Conservation (phyloP, 2,329 filamentous ascomycete genomes). For the Hypoxylon sp. region DNA sequence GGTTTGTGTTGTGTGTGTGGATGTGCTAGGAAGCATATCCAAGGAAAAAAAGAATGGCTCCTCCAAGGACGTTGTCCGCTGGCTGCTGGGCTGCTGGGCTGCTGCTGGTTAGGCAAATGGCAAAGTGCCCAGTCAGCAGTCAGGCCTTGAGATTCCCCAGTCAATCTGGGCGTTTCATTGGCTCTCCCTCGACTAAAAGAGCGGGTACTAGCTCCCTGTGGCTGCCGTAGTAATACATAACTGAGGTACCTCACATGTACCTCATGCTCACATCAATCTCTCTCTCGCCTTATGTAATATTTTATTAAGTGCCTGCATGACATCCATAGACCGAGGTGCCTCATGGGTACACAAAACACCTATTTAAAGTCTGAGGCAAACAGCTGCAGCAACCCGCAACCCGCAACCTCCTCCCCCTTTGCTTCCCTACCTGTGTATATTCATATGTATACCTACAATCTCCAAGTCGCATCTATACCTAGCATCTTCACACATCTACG, state of each 20-base stretch:
- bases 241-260: not conserved
- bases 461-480: not conserved
- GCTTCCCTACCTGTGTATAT: not conserved
- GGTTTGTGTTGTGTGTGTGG: conserved; percentile 17
- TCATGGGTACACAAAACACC: not conserved
- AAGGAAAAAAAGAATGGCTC: conserved; percentile 8
- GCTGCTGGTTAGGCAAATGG: conserved; percentile 26
- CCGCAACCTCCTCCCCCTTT: not conserved
- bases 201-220: conserved; percentile 31
- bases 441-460: not conserved
- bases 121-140: conserved; percentile 10
- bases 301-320: not conserved
- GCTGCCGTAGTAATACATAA: conserved; percentile 30
- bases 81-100: not conserved
- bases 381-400: not conserved
- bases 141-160: conserved; percentile 26
- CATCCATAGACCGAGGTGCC: not conserved
- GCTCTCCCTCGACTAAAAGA: conserved; percentile 20
- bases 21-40: conserved; percentile 19
- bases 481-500: not conserved
- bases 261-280: not conserved
- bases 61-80: not conserved
- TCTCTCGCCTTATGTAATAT: conserved; percentile 13
- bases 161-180: conserved; percentile 20
- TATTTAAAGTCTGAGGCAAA: not conserved